Conservation (phyloP, 768 basidiomycete genomes). For the Aureoboletus auriporus region DNA sequence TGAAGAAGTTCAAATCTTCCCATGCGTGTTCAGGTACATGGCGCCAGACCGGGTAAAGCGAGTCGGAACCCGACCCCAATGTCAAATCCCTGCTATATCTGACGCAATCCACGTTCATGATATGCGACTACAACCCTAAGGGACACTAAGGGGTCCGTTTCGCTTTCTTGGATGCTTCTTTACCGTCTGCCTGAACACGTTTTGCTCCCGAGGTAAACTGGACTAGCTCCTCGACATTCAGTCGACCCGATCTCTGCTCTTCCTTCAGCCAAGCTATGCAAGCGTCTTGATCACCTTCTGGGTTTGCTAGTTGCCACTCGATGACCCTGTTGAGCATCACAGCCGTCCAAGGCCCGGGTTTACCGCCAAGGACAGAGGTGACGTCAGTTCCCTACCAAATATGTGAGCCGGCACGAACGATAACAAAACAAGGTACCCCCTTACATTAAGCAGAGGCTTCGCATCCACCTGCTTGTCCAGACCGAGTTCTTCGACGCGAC, state of each 20-base stretch:
- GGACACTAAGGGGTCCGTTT: slow-evolving; percentile 24
- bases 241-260: slow-evolving; percentile 46
- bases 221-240: slow-evolving; percentile 31
- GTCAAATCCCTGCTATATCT: too few species aligned
- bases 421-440: slow-evolving; percentile 23
- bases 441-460: slow-evolving; percentile 74
- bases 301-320: slow-evolving; percentile 85
- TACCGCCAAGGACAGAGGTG: slow-evolving; percentile 46
- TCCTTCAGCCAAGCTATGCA: slow-evolving; percentile 66
- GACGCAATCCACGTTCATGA: too few species aligned
- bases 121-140: too few species aligned
- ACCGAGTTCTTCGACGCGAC: slow-evolving; percentile 55
- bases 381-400: slow-evolving; percentile 67
- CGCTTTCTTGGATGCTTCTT: slow-evolving; percentile 26
- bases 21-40: too few species aligned
- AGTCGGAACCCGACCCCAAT: too few species aligned
- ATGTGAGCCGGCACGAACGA: not conserved
- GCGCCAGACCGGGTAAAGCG: too few species aligned
- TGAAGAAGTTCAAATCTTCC: too few species aligned
- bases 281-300: slow-evolving; percentile 57
- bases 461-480: slow-evolving; percentile 61
- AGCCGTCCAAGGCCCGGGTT: slow-evolving; percentile 70
- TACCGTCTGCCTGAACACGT: slow-evolving; percentile 18
- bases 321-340: slow-evolving; percentile 61
- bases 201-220: slow-evolving; percentile 20